A percentile compares a stretch with the other conserved stretches of the same genome.
Evolutionary conservation across 2,329 filamentous ascomycete genomes (phyloP).

Genomic region (Arthrobotrys iridis): DNA sequence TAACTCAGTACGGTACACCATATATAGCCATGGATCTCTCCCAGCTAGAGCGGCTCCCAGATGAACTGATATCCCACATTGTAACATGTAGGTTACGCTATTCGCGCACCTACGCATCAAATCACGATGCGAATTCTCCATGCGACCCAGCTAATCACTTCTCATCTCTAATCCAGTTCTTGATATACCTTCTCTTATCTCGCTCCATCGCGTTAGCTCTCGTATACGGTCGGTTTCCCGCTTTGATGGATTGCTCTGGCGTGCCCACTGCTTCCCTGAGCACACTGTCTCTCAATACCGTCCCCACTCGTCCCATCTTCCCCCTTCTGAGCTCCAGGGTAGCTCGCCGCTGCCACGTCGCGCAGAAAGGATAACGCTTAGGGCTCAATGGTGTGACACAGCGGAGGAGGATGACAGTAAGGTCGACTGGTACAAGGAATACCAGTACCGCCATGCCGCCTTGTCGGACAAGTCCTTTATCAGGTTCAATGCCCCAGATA

Average conservation of each 20-base stretch:
- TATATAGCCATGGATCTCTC: conserved; percentile 45
- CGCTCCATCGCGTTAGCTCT: conserved; percentile 46
- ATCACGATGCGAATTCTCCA: too few species aligned
- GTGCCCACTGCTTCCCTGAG: conserved; percentile 18
- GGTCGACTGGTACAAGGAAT: conserved; percentile 58
- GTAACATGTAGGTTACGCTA: conserved; percentile 33
- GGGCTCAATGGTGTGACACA: conserved; percentile 3
- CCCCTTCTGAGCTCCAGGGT: background rate
- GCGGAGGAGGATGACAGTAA: conserved; percentile 41
- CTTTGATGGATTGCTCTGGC: conserved; percentile 41
- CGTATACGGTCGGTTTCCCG: conserved; percentile 41
- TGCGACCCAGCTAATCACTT: background rate
- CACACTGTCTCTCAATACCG: background rate
- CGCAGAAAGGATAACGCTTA: conserved; percentile 7
- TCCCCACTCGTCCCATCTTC: background rate
- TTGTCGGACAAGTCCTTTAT: conserved; percentile 45
- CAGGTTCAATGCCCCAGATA: conserved; percentile 44
- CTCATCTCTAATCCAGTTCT: conserved; percentile 20
- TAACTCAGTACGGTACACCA: background rate
- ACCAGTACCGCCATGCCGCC: conserved; percentile 56
- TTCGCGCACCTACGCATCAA: background rate
- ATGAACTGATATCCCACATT: conserved; percentile 45
- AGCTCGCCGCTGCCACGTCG: background rate
- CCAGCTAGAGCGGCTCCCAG: conserved; percentile 31
- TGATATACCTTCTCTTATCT: conserved; percentile 31